phyloP scores from a whole-genome alignment of 2,329 filamentous ascomycete species.

The Neobulgaria alba region DNA sequence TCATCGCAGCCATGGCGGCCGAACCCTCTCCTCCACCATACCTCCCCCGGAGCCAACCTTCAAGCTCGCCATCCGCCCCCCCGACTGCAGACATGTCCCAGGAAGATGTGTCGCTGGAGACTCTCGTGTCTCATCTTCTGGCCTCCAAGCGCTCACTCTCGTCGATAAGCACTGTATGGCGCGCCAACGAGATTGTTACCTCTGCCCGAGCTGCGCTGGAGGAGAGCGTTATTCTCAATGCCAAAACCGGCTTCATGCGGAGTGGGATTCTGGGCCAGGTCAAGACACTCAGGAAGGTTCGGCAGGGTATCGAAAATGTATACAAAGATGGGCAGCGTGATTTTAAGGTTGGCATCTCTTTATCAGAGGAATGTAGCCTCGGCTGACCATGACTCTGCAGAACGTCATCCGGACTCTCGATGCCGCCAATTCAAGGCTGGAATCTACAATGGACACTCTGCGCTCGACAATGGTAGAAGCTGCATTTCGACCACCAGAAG shows the following conservation, averaged over 20 bases:
- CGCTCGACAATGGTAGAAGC: slow-evolving; percentile 55
- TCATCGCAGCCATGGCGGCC: too few relatives aligned
- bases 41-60: slow-evolving; percentile 18
- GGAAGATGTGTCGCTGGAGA: slow-evolving; percentile 49
- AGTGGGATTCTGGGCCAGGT: slow-evolving; percentile 51
- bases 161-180: slow-evolving; percentile 73
- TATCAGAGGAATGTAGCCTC: not conserved
- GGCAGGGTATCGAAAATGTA: slow-evolving; percentile 42
- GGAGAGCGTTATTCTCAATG: slow-evolving; percentile 64
- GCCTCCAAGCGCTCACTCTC: slow-evolving; percentile 81
- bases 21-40: not conserved
- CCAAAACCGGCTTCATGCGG: slow-evolving; percentile 60
- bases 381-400: slow-evolving; percentile 23
- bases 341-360: slow-evolving; percentile 34
- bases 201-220: slow-evolving; percentile 68
- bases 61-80: slow-evolving; percentile 19
- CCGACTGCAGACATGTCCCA: slow-evolving; percentile 14
- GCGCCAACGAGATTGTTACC: slow-evolving; percentile 78
- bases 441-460: slow-evolving; percentile 57
- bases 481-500: slow-evolving; percentile 49
- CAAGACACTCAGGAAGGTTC: slow-evolving; percentile 42
- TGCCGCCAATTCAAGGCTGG: slow-evolving; percentile 53
- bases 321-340: slow-evolving; percentile 51
- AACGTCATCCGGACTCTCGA: slow-evolving; percentile 57
- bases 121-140: slow-evolving; percentile 74